Evolutionary conservation across 2,329 filamentous ascomycete species (phyloP).

Genomic region (Chaetoscypha palmicola): DNA sequence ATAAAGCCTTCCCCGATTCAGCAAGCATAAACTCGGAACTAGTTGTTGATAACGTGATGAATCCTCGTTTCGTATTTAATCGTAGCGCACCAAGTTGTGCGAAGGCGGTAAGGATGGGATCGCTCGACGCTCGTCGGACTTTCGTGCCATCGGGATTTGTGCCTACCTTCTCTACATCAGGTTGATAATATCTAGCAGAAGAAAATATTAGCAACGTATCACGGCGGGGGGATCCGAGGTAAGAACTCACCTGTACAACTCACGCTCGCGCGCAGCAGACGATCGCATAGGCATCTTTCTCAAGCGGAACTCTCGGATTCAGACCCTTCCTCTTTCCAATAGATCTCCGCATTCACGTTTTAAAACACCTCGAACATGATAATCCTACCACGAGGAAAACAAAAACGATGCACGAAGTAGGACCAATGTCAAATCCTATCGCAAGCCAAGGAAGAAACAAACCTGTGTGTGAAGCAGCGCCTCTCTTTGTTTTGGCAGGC

Average conservation of each 20-base stretch:
- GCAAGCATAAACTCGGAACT: constrained; percentile 24
- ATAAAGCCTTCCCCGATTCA: constrained; percentile 22
- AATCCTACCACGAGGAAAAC: not conserved
- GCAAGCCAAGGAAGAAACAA: no score
- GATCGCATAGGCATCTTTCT: constrained; percentile 3
- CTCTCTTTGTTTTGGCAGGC: not conserved
- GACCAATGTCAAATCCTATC: no score
- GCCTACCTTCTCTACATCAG: constrained; percentile 8
- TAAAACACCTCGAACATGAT: no score
- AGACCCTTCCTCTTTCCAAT: no score
- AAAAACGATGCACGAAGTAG: not conserved
- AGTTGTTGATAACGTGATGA: constrained; percentile 35
- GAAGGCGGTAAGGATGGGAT: constrained; percentile 38
- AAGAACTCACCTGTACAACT: constrained; percentile 24
- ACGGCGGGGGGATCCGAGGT: no score
- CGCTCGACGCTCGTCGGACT: constrained; percentile 22
- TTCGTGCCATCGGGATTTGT: not conserved
- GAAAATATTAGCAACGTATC: no score
- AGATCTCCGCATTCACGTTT: no score
- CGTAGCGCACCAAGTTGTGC: constrained; percentile 44
- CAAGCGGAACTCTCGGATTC: not conserved
- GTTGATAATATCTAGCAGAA: constrained; percentile 19
- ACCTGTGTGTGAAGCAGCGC: no score
- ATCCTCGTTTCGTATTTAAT: constrained; percentile 39
- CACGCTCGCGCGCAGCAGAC: constrained; percentile 17